These are phyloP conservation scores for Cyanidium caldarium DNA, from an alignment of 23 red algal genomes.

Conservation along the genomic window DNA sequence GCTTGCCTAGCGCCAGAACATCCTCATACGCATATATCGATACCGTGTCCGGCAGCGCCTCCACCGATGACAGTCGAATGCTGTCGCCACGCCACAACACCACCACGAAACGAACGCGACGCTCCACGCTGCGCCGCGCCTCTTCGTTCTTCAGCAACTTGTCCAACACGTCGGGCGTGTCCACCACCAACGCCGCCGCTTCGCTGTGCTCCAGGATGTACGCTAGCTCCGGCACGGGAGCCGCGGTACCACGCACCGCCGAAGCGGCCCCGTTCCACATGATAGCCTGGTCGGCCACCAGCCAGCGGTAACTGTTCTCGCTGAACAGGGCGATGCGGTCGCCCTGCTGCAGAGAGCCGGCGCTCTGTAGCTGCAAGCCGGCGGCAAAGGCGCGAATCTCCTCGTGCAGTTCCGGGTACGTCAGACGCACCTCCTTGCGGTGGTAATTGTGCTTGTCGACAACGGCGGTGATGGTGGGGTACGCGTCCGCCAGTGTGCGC, in stretches of 20 bases:
- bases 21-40: conserved; percentile 46
- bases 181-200: conserved; percentile 45
- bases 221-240: conserved; percentile 49
- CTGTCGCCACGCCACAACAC: conserved; percentile 27
- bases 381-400: conserved; percentile 22
- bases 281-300: conserved; percentile 60
- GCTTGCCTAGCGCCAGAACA: conserved; percentile 18
- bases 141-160: conserved; percentile 5
- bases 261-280: conserved; percentile 47
- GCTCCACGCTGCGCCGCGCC: not conserved
- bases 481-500: conserved; percentile 1
- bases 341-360: conserved; percentile 7
- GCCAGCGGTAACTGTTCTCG: conserved; percentile 79
- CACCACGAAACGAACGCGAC: conserved; percentile 31
- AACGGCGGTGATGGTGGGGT: conserved; percentile 17
- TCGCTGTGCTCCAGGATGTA: conserved; percentile 67
- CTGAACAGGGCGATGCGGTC: conserved; percentile 51
- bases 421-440: conserved; percentile 6
- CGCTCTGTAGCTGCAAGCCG: conserved; percentile 24
- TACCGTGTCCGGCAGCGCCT: not conserved
- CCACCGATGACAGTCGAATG: conserved; percentile 3
- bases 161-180: conserved; percentile 28
- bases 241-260: conserved; percentile 72
- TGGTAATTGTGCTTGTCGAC: conserved; percentile 37
- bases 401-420: conserved; percentile 24